Evolutionary conservation across 768 basidiomycete genomes (phyloP).

Genomic region (Lentinula sp.): DNA sequence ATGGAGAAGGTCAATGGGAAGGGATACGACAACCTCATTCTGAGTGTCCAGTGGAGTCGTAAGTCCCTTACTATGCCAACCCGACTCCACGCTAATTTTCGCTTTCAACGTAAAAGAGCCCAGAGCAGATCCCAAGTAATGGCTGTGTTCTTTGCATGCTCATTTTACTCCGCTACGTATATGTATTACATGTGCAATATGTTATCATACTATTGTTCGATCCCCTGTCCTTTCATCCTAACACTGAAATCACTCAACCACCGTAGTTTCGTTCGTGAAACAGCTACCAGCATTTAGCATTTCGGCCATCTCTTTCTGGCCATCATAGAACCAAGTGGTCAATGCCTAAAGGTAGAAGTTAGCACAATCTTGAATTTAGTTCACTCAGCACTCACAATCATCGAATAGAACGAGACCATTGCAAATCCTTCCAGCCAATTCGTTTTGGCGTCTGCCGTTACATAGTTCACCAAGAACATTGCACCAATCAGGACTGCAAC

Average conservation of each 20-base stretch:
- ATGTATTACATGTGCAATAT: background rate
- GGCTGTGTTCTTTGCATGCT: background rate
- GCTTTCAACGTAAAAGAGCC: background rate
- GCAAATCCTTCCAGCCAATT: conserved; percentile 73
- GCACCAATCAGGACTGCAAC: conserved; percentile 58
- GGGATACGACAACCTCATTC: conserved; percentile 89
- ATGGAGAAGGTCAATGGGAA: conserved; percentile 89
- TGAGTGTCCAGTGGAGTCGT: conserved; percentile 62
- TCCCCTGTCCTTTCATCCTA: background rate
- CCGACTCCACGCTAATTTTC: background rate
- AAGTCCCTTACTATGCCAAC: conserved; percentile 18
- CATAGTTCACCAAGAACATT: conserved; percentile 75
- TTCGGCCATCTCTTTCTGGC: background rate
- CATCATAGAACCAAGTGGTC: conserved; percentile 6
- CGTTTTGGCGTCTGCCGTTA: conserved; percentile 72
- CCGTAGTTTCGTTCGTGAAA: background rate
- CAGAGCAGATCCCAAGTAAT: background rate
- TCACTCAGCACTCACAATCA: conserved; percentile 37
- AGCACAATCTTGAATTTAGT: background rate
- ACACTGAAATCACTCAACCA: background rate
- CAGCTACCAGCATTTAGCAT: conserved; percentile 1
- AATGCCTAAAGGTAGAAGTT: background rate
- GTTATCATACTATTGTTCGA: background rate
- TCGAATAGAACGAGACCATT: conserved; percentile 61
- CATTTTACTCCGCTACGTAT: background rate